phyloP scores from a whole-genome alignment of 495 filamentous ascomycete genomes.

The Penicillium dipodomyicola region DNA sequence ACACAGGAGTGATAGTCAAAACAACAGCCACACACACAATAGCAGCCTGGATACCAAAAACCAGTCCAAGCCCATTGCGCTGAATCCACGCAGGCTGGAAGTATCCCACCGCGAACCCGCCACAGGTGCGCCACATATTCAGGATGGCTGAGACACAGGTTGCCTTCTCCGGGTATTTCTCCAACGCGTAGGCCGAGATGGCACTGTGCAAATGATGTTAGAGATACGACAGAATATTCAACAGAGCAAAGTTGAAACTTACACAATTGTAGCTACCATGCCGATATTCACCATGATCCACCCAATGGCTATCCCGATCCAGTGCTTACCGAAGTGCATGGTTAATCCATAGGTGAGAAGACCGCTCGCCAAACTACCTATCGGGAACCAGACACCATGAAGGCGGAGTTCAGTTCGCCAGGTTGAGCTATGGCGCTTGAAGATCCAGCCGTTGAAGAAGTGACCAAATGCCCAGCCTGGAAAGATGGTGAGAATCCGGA shows the following conservation, averaged over 20 bases:
- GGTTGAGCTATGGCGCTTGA: slow-evolving; percentile 26
- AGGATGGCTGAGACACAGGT: slow-evolving; percentile 43
- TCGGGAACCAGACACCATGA: slow-evolving; percentile 38
- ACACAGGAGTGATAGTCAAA: slow-evolving; percentile 35
- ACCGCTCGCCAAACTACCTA: slow-evolving; percentile 31
- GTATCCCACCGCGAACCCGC: slow-evolving; percentile 48
- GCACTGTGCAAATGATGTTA: slow-evolving; percentile 21
- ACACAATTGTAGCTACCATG: slow-evolving; percentile 40
- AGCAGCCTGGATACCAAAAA: slow-evolving; percentile 46
- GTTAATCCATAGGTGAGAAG: slow-evolving; percentile 39
- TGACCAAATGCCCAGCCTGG: slow-evolving; percentile 34
- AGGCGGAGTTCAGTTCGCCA: slow-evolving; percentile 38
- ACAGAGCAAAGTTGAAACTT: slow-evolving; percentile 6
- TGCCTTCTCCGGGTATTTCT: slow-evolving; percentile 43
- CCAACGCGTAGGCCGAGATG: slow-evolving; percentile 41
- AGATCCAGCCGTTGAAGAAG: slow-evolving; percentile 40
- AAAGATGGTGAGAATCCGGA: not conserved
- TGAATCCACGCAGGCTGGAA: slow-evolving; percentile 47
- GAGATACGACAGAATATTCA: not conserved
- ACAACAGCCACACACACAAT: slow-evolving; percentile 34
- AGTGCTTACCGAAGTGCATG: slow-evolving; percentile 35
- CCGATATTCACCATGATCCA: slow-evolving; percentile 43
- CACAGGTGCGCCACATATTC: slow-evolving; percentile 45
- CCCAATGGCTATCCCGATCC: slow-evolving; percentile 41
- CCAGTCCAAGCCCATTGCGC: slow-evolving; percentile 38